Evolutionary conservation across 2,329 filamentous ascomycete genomes (phyloP), one percentile per base, ranked within the genome.

Genomic region (Cladosporium sphaerospermum): DNA sequence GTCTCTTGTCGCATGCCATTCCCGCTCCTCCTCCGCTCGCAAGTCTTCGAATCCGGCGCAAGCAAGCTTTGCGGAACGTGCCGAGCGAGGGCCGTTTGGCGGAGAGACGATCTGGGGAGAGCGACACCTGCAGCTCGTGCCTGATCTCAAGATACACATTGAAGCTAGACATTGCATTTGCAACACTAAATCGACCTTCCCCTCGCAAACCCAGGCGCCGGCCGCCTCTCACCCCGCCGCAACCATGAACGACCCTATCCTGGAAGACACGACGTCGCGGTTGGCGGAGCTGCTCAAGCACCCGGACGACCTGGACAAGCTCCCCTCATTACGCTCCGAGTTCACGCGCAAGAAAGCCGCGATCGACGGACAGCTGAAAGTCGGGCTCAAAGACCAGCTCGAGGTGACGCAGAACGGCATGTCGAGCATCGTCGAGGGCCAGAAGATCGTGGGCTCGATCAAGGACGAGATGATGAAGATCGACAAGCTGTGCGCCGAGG

Each of bases 381-480:
- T 84, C 69, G 91, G 89, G 36, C 80, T 97, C 59, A 85, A 88
- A 63, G 90, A 96, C 66, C 93, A 99, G 77, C 81, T 99, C 54
- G 89, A 96, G 73, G 87, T 91, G 52, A 96, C 93, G 9, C 92
- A 97, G 74, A 82, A 87, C 61, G 93, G 93, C 69, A 96, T 99
- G 84, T 86, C 76, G 59, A 88, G 88, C 57, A 85, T 99, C 59
- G 83, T 82, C 42, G 90, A 96, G 67, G 91, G 91, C 53, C 91
- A 97, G 72, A 88, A 91, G 70, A 89, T 89, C 56, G 88, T 99
- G 34, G 86, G 89, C 67, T 82, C 87, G 63, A 96, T 96, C 73
- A 96, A 95, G 71, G 92, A 97, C 61, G 93, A 99, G 75, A 93
- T 99, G 83, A 90, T 95, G 78, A 95, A 92, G 73, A 97, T 99